Evolutionary conservation across 441 rosid species (phyloP), one percentile per base, ranked within the genome.

Genomic region (Gossypium armourianum): DNA sequence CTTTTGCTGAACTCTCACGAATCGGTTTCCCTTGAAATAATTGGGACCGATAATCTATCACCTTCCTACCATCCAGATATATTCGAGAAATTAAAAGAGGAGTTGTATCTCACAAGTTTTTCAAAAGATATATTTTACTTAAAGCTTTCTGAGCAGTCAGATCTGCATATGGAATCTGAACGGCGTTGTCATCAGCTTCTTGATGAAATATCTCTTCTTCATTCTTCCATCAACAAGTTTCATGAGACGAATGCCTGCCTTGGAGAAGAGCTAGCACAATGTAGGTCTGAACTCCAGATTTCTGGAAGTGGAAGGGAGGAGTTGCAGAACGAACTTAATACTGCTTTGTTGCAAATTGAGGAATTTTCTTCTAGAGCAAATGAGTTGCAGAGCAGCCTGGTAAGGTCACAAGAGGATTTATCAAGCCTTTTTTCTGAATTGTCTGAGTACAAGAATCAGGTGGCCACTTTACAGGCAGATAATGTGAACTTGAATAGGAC

Each of bases 91-190:
- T 76, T 95, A 61, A 84, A 82, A 60, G 93, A 91, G 74, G 96
- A 92, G 70, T 77, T 95, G 40, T 87, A 84, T 75, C 77, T 90
- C 45, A 43, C 91, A 52, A 86, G 74, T 62, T 83, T 87, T 77
- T 69, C 72, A 20, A 94, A 86, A 78, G 87, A 86, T 81, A 75
- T 90, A 71, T 78, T 80, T 68, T 82, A 81, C 58, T 65, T 84
- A 80, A 93, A 92, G 80, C 83, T 95, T 43, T 74, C 77, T 66
- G 99, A 92, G 74, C 89, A 81, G 63, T 84, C 86, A 66, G 69
- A 72, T 77, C 66, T 84, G 74, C 91, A 77, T 76, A 75, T 36
- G 28, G 89, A 88, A 65, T 78, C 78, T 78, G 86, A 81, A 78
- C 77, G 64, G 24, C 84, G 68, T 67, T 82, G 71, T 75, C 79